phyloP scores from a whole-genome alignment of 208 protist genomes.

The Trypanosomatidae sp. region DNA sequence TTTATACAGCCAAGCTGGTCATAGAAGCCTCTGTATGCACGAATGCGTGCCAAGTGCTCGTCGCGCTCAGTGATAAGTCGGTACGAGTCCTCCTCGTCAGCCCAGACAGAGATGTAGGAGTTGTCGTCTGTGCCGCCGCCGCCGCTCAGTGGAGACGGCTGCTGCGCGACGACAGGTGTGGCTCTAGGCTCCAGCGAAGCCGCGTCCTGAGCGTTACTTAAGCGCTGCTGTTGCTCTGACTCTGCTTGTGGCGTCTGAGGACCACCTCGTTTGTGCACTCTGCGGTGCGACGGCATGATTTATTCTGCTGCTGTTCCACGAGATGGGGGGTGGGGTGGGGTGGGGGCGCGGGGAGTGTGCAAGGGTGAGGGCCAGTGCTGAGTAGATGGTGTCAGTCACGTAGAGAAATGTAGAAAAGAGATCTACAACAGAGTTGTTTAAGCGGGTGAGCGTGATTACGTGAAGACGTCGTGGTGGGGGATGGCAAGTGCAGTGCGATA shows the following conservation, averaged over 20 bases:
- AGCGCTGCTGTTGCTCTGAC: neutral
- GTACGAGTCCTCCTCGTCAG: conserved; percentile 32
- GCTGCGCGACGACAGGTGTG: neutral
- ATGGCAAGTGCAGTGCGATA: neutral
- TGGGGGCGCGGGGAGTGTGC: too few relatives aligned
- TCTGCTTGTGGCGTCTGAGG: neutral
- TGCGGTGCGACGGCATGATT: neutral
- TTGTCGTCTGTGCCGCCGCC: neutral
- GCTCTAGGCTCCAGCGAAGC: too few relatives aligned
- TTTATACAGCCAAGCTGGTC: conserved; percentile 9
- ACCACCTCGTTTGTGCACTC: neutral
- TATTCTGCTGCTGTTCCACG: neutral
- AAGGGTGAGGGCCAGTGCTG: too few relatives aligned
- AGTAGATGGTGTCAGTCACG: too few relatives aligned
- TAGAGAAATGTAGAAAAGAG: too few relatives aligned
- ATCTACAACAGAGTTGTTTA: neutral
- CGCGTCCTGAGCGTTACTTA: neutral
- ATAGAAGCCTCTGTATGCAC: conserved; percentile 27
- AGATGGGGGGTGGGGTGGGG: too few relatives aligned
- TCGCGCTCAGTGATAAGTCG: conserved; percentile 23
- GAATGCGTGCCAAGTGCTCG: conserved; percentile 25
- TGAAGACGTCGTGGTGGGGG: neutral
- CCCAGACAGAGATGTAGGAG: conserved; percentile 6
- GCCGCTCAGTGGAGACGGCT: neutral
- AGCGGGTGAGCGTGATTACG: neutral